These are phyloP conservation scores for Phytophthora pini DNA, from an alignment of 352 stramenopile genomes.

Conservation along the genomic window DNA sequence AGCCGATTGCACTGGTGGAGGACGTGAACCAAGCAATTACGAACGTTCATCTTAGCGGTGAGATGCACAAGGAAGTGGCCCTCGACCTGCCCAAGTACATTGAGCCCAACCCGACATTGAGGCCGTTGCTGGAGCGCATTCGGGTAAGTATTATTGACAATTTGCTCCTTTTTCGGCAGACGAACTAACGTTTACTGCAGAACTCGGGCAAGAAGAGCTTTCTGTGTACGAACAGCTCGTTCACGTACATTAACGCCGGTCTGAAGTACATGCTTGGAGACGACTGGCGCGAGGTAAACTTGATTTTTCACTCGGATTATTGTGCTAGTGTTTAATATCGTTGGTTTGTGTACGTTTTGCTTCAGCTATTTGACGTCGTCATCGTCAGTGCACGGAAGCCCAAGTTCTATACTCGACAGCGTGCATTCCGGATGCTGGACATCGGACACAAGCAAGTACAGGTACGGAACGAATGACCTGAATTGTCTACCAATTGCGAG, in stretches of 20 bases:
- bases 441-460: constrained; percentile 70
- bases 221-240: constrained; percentile 94
- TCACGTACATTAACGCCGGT: constrained; percentile 93
- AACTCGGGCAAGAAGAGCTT: constrained; percentile 91
- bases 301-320: not conserved
- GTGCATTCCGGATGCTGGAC: constrained; percentile 80
- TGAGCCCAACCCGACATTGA: constrained; percentile 87
- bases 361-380: constrained; percentile 89
- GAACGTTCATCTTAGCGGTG: constrained; percentile 91
- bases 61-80: constrained; percentile 93
- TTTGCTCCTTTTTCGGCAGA: too few relatives aligned
- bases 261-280: constrained; percentile 93
- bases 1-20: constrained; percentile 86
- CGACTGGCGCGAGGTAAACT: constrained; percentile 77
- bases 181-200: constrained; percentile 33
- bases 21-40: constrained; percentile 90
- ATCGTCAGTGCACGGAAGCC: constrained; percentile 92
- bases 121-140: constrained; percentile 83
- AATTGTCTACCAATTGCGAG: too few relatives aligned
- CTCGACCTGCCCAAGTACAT: constrained; percentile 88
- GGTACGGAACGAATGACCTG: constrained; percentile 17
- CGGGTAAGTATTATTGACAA: constrained; percentile 26
- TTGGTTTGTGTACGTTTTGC: not conserved
- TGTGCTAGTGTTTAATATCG: too few relatives aligned
- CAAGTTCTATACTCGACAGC: constrained; percentile 91